These are phyloP conservation scores for Phascolomyces articulosus DNA, from an alignment of 371 early-diverging fungal genomes.

Conservation along the genomic window DNA sequence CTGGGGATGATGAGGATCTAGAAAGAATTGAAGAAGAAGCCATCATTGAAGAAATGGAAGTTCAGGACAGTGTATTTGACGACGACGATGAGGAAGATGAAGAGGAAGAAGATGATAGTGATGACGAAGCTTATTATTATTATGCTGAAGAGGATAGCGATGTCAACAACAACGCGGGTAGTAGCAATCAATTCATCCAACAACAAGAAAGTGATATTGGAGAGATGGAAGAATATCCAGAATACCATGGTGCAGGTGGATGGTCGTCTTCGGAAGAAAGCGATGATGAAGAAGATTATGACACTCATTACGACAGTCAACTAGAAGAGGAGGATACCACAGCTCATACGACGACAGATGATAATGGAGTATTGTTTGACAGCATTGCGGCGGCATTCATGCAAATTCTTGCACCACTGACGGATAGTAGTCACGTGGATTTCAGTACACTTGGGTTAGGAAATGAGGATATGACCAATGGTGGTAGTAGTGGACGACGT, in stretches of 20 bases:
- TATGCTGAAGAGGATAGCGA: conserved; percentile 8
- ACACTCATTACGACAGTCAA: conserved; percentile 24
- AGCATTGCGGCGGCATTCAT: conserved; percentile 39
- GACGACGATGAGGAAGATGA: conserved; percentile 20
- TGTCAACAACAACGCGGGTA: conserved; percentile 7
- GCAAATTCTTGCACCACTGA: conserved; percentile 33
- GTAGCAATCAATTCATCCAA: no score
- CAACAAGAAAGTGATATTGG: conserved; percentile 43
- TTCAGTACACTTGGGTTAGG: background rate
- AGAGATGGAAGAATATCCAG: conserved; percentile 26
- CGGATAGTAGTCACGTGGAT: conserved; percentile 6
- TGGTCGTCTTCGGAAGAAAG: conserved; percentile 42
- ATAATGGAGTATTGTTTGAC: conserved; percentile 30
- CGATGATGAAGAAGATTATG: conserved; percentile 36
- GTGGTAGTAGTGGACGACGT: conserved; percentile 22
- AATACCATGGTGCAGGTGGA: conserved; percentile 12
- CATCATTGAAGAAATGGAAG: conserved; percentile 36
- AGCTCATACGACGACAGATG: conserved; percentile 12
- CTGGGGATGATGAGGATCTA: conserved; percentile 47
- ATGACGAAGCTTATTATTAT: conserved; percentile 19
- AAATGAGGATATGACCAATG: conserved; percentile 16
- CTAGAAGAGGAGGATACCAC: conserved; percentile 11
- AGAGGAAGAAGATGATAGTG: conserved; percentile 20
- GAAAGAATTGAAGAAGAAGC: conserved; percentile 45
- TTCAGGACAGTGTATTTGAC: conserved; percentile 9